Conservation (phyloP, 345 rosid genomes). For the Brassica carinata region DNA sequence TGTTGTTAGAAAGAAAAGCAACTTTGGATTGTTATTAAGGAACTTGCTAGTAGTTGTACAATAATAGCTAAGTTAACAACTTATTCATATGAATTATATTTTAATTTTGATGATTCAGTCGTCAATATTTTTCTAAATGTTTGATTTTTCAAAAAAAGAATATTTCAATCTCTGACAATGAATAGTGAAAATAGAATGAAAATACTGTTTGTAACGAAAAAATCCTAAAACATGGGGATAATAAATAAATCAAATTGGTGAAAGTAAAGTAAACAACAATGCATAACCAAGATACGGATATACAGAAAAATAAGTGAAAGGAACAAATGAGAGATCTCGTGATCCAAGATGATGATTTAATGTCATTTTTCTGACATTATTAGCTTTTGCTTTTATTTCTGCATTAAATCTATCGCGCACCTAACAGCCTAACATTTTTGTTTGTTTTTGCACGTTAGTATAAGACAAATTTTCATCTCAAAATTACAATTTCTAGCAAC, state of each 20-base stretch:
- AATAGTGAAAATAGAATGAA: constrained; percentile 38
- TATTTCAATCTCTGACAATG: constrained; percentile 2
- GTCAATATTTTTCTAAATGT: not conserved
- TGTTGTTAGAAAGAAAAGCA: not conserved
- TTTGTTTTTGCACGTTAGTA: constrained; percentile 10
- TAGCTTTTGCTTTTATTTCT: constrained; percentile 32
- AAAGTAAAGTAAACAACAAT: constrained; percentile 24
- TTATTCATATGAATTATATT: not conserved
- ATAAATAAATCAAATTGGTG: constrained; percentile 14
- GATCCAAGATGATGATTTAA: constrained; percentile 45
- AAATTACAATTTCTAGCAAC: constrained; percentile 14
- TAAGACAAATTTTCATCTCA: constrained; percentile 34
- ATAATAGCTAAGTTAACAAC: not conserved
- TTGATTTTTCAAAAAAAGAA: not conserved
- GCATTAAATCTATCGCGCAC: constrained; percentile 34
- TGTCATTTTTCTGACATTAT: constrained; percentile 35
- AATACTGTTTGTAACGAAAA: constrained; percentile 9
- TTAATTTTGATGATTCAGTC: not conserved
- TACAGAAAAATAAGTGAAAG: constrained; percentile 33
- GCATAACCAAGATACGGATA: constrained; percentile 34
- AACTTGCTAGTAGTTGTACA: not conserved
- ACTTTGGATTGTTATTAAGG: not conserved
- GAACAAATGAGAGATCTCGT: constrained; percentile 44
- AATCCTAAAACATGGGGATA: constrained; percentile 23
- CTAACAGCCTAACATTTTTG: constrained; percentile 38